Conservation (phyloP, 225 moss, liverwort and hornwort genomes). For the Thuidium tamariscinum region DNA sequence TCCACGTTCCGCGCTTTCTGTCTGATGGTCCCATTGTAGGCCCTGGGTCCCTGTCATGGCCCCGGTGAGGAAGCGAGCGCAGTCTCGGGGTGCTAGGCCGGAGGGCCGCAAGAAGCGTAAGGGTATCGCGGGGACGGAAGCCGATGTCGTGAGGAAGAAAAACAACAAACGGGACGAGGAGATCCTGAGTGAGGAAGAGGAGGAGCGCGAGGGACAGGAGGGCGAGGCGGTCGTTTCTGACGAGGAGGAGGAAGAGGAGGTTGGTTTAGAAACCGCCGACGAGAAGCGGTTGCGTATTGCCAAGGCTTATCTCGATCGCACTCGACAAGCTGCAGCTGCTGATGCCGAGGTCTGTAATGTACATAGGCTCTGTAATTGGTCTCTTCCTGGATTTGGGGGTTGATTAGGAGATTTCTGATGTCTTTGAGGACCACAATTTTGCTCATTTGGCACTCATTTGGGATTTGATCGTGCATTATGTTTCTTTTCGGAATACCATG, state of each 20-base stretch:
- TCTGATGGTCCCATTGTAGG: conserved; percentile 2
- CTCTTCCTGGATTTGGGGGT: neutral
- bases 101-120: conserved; percentile 18
- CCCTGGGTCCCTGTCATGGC: conserved; percentile 12
- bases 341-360: conserved; percentile 21
- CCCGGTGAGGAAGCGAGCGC: conserved; percentile 36
- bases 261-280: conserved; percentile 68
- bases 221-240: conserved; percentile 19
- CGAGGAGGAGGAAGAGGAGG: conserved; percentile 30
- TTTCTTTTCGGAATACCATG: neutral
- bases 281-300: conserved; percentile 92
- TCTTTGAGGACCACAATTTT: neutral
- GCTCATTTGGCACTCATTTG: neutral
- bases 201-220: conserved; percentile 24
- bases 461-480: neutral
- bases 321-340: conserved; percentile 52
- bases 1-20: neutral
- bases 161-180: conserved; percentile 49
- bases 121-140: neutral
- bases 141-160: neutral
- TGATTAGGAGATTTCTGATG: neutral
- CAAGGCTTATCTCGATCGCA: conserved; percentile 65
- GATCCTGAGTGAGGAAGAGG: conserved; percentile 71
- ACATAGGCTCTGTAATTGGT: neutral
- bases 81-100: conserved; percentile 1